These are phyloP conservation scores for Ceratocystis albifundus DNA, from an alignment of 2,329 filamentous ascomycete genomes.

Conservation along the genomic window DNA sequence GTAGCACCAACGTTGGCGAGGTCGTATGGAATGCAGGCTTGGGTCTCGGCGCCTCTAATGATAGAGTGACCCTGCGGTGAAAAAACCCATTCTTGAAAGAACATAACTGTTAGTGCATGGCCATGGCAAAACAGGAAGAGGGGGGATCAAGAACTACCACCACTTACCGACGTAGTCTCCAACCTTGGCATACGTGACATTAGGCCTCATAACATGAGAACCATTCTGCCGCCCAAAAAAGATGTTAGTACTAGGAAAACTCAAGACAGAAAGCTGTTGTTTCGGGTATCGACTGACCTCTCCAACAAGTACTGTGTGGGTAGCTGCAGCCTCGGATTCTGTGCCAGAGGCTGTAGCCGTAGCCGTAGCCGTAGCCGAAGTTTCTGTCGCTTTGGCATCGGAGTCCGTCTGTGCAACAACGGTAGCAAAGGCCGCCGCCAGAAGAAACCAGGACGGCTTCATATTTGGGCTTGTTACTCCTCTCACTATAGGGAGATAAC, in stretches of 20 bases:
- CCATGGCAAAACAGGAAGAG: not conserved
- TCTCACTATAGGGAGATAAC: not conserved
- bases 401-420: not conserved
- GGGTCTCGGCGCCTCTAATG: slow-evolving; percentile 45
- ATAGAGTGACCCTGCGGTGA: slow-evolving; percentile 54
- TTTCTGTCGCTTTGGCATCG: not conserved
- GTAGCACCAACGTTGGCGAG: slow-evolving; percentile 37
- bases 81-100: slow-evolving; percentile 43
- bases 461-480: not conserved
- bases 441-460: not conserved
- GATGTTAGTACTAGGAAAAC: not conserved
- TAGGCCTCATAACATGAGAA: slow-evolving; percentile 29
- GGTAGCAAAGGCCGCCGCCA: not conserved
- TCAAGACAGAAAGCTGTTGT: not conserved
- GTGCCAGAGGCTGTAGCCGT: slow-evolving; percentile 21
- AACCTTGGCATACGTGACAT: slow-evolving; percentile 29
- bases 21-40: slow-evolving; percentile 54
- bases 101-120: not conserved
- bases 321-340: slow-evolving; percentile 2
- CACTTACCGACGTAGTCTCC: slow-evolving; percentile 40
- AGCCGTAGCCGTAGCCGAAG: slow-evolving; percentile 22
- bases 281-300: slow-evolving; percentile 18
- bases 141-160: not conserved
- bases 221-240: slow-evolving; percentile 25
- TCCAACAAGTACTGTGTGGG: slow-evolving; percentile 23